phyloP scores from a whole-genome alignment of 768 basidiomycete species.

The Phanerochaete sordida region DNA sequence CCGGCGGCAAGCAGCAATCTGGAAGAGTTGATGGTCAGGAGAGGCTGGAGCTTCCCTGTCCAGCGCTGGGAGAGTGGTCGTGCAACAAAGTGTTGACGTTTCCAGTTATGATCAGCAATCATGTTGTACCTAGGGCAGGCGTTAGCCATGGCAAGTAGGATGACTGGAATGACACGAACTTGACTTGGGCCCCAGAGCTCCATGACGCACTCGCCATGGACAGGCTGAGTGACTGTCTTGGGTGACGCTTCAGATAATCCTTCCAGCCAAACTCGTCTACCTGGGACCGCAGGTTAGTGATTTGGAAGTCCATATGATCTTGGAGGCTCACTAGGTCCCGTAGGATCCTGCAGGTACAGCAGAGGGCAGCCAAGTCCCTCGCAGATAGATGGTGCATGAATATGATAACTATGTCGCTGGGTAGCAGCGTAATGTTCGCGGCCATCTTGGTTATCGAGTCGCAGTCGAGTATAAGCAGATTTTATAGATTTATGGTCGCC shows the following conservation, averaged over 20 bases:
- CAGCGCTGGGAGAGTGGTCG: constrained; percentile 62
- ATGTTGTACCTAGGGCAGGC: constrained; percentile 37
- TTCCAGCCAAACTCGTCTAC: constrained; percentile 63
- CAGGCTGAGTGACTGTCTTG: constrained; percentile 53
- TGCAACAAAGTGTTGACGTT: constrained; percentile 47
- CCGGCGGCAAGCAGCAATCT: constrained; percentile 63
- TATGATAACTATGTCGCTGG: constrained; percentile 54
- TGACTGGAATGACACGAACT: constrained; percentile 14
- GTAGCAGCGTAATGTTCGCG: constrained; percentile 26
- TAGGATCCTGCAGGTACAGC: constrained; percentile 34
- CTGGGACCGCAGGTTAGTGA: constrained; percentile 31
- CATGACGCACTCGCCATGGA: constrained; percentile 39
- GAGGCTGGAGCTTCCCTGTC: constrained; percentile 52
- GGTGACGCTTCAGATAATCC: constrained; percentile 44
- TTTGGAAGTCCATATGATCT: neutral
- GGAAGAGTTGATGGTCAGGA: constrained; percentile 50
- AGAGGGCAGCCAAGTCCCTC: constrained; percentile 38
- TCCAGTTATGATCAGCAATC: constrained; percentile 55
- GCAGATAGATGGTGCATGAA: constrained; percentile 44
- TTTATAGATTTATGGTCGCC: neutral
- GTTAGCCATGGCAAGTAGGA: neutral
- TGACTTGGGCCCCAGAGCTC: constrained; percentile 40
- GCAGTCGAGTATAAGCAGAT: neutral
- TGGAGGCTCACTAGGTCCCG: constrained; percentile 39
- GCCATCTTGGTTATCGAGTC: neutral